A percentile compares a stretch with the other conserved stretches of the same genome.
These are phyloP conservation scores for Syzygium aromaticum DNA, from an alignment of 345 rosid genomes.

Conservation along the genomic window DNA sequence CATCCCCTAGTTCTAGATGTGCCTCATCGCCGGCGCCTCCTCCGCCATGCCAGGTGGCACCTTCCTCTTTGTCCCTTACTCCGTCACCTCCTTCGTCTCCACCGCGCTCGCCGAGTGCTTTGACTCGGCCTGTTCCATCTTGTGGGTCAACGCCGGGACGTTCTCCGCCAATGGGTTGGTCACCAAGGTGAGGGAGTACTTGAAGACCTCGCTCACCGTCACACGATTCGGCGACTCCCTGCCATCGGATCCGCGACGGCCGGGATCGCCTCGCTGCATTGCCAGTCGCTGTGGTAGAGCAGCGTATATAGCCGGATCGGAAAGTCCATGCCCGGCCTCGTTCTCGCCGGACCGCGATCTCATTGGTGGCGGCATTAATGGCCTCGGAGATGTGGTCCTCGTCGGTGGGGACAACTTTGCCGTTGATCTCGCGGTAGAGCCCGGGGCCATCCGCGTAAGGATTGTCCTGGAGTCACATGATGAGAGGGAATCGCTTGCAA, in stretches of 20 bases:
- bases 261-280: conserved; percentile 11
- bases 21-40: conserved; percentile 27
- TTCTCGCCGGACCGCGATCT: conserved; percentile 26
- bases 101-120: conserved; percentile 76
- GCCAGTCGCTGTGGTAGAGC: conserved; percentile 82
- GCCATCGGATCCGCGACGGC: conserved; percentile 5
- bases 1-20: conserved; percentile 74
- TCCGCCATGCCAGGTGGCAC: conserved; percentile 16
- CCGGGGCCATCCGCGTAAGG: not conserved
- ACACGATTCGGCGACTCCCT: conserved; percentile 40
- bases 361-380: not conserved
- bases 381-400: not conserved
- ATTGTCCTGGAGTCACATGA: not conserved
- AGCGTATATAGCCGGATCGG: conserved; percentile 54
- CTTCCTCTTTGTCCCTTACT: conserved; percentile 44
- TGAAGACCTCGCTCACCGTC: conserved; percentile 71
- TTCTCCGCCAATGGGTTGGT: conserved; percentile 64
- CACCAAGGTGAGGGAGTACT: conserved; percentile 67
- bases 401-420: not conserved
- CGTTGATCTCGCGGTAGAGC: not conserved
- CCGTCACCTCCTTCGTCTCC: conserved; percentile 44
- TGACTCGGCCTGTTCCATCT: conserved; percentile 36
- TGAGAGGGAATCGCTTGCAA: not conserved
- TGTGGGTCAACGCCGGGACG: conserved; percentile 97
- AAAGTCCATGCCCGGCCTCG: conserved; percentile 76